Percentiles rank a stretch among this genome's conserved stretches.
phyloP scores from a whole-genome alignment of 208 protist genomes.

The Leishmania gerbilli region DNA sequence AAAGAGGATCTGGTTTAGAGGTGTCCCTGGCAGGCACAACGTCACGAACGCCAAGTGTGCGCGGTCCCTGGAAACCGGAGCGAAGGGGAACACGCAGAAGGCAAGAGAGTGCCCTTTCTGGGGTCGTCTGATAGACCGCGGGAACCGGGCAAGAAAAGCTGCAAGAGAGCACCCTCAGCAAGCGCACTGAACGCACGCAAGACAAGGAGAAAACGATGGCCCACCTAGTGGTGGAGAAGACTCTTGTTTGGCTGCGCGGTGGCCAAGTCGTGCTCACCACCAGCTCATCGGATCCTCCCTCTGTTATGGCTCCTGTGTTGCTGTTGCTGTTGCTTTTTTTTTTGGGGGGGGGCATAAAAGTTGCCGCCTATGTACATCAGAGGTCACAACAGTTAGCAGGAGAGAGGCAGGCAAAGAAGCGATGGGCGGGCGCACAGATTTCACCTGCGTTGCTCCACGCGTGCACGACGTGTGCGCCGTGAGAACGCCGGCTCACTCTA shows the following conservation, averaged over 20 bases:
- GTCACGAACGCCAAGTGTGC: neutral
- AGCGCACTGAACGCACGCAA: neutral
- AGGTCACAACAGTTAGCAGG: neutral
- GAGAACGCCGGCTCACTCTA: constrained; percentile 1
- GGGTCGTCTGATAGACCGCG: neutral
- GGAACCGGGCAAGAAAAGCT: neutral
- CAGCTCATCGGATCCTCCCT: neutral
- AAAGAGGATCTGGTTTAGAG: neutral
- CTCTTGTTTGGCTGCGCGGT: neutral
- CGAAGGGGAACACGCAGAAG: neutral
- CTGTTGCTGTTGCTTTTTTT: neutral
- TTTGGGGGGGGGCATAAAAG: neutral
- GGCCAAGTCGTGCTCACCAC: neutral
- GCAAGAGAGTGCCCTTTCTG: neutral
- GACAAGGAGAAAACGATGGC: neutral
- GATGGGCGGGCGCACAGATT: neutral
- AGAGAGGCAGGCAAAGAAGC: neutral
- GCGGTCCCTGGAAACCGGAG: neutral
- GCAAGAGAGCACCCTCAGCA: neutral
- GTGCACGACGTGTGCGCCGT: neutral
- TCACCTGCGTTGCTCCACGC: neutral
- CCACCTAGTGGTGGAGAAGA: neutral
- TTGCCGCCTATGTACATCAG: constrained; percentile 5
- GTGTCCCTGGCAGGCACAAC: neutral
- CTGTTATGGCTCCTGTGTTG: neutral